Conservation (phyloP, 345 rosid genomes). For the Lumnitzera racemosa region DNA sequence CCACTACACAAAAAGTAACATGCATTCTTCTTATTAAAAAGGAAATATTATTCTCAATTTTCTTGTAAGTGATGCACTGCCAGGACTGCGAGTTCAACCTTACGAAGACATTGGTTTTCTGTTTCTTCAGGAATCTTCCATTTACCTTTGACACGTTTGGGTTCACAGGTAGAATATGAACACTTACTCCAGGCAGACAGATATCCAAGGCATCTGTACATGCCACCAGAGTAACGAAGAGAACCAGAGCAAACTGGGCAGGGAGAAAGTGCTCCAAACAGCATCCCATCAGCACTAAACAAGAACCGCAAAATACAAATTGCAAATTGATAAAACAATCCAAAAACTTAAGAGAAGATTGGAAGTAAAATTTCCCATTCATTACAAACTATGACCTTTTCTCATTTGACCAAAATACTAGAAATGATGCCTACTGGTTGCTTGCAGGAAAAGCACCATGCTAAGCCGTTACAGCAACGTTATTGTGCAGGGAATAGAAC, state of each 20-base stretch:
- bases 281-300: constrained; percentile 89
- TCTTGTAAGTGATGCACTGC: too few species aligned
- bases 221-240: constrained; percentile 71
- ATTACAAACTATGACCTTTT: too few species aligned
- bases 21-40: background rate
- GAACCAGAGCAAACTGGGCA: constrained; percentile 72
- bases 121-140: constrained; percentile 82
- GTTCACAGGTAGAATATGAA: constrained; percentile 63
- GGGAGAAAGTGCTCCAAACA: constrained; percentile 73
- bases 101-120: constrained; percentile 51
- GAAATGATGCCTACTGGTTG: too few species aligned
- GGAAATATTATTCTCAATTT: too few species aligned
- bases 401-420: too few species aligned
- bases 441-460: too few species aligned
- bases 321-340: background rate
- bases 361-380: too few species aligned
- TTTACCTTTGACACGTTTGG: constrained; percentile 60
- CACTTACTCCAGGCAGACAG: constrained; percentile 93
- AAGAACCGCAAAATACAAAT: constrained; percentile 6
- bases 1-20: constrained; percentile 56
- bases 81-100: constrained; percentile 24
- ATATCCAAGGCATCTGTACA: constrained; percentile 66
- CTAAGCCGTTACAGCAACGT: too few species aligned
- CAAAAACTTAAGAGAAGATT: too few species aligned
- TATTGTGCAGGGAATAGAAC: too few species aligned